A percentile compares a stretch with the other conserved stretches of the same genome.
Conservation (phyloP, 2,329 filamentous ascomycete species). For the Talaromyces sp. region DNA sequence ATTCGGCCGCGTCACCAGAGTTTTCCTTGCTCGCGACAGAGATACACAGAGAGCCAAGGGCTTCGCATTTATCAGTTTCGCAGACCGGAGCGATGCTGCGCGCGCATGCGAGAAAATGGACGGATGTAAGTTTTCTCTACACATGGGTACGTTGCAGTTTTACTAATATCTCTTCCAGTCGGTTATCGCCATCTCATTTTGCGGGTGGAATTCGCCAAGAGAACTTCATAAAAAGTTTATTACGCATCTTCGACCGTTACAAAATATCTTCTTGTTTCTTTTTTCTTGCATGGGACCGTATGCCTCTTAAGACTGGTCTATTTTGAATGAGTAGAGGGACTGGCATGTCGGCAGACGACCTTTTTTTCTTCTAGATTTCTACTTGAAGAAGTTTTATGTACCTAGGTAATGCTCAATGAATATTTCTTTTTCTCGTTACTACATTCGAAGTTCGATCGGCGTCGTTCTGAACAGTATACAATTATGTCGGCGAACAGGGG, state of each 20-base stretch:
- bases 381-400: constrained; percentile 10
- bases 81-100: constrained; percentile 81
- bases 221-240: constrained; percentile 33
- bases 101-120: constrained; percentile 98
- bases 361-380: constrained; percentile 6
- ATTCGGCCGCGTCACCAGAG: constrained; percentile 91
- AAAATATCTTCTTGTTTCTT: constrained; percentile 28
- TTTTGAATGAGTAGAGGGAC: constrained; percentile 5
- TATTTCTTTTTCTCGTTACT: not conserved
- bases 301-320: constrained; percentile 12
- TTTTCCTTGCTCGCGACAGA: constrained; percentile 96
- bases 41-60: constrained; percentile 96
- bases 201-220: constrained; percentile 52
- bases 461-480: not conserved
- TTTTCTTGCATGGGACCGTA: constrained; percentile 21
- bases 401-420: constrained; percentile 15
- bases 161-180: constrained; percentile 28
- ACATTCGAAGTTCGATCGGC: not conserved
- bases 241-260: constrained; percentile 29
- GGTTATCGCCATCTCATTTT: constrained; percentile 53
- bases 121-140: constrained; percentile 59
- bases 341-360: constrained; percentile 13
- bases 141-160: not conserved
- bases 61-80: constrained; percentile 98
- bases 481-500: not conserved